Evolutionary conservation across 2,329 filamentous ascomycete species (phyloP).

Genomic region (Fusarium citri): DNA sequence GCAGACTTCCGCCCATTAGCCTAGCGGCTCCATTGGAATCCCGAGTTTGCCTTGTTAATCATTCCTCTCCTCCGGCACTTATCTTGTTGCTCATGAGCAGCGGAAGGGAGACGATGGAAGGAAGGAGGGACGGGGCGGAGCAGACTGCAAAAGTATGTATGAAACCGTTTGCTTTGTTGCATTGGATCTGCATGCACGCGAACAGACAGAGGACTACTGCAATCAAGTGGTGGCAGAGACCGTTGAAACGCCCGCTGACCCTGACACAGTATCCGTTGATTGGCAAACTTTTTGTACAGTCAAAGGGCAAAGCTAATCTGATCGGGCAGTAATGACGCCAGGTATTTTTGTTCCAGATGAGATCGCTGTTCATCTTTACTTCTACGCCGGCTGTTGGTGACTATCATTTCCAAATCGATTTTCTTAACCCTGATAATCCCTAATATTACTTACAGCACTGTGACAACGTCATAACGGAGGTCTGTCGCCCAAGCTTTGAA

Average conservation of each 20-base stretch:
- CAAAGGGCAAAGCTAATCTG: conserved; percentile 21
- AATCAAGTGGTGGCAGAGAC: conserved; percentile 8
- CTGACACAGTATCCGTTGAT: conserved; percentile 8
- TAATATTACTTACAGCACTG: background rate
- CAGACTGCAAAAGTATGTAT: background rate
- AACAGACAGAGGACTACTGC: conserved; percentile 3
- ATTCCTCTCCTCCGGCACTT: conserved; percentile 1
- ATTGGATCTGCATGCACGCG: background rate
- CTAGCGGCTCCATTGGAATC: conserved; percentile 28
- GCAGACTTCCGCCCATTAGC: conserved; percentile 26
- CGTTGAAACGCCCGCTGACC: conserved; percentile 30
- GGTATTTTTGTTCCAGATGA: conserved; percentile 11
- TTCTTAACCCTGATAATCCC: conserved; percentile 4
- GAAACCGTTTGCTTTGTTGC: background rate
- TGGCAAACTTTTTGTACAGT: conserved; percentile 14
- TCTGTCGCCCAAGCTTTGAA: background rate
- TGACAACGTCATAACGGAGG: conserved; percentile 13
- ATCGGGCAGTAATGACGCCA: conserved; percentile 32
- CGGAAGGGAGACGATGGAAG: background rate
- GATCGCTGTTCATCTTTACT: conserved; percentile 17
- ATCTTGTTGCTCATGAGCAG: background rate
- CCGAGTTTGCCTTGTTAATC: conserved; percentile 4
- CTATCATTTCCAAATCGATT: conserved; percentile 10
- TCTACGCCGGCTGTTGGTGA: background rate
- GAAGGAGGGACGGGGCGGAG: conserved; percentile 1